Conservation (phyloP, 495 filamentous ascomycete genomes). For the Penicillium mononematosum region DNA sequence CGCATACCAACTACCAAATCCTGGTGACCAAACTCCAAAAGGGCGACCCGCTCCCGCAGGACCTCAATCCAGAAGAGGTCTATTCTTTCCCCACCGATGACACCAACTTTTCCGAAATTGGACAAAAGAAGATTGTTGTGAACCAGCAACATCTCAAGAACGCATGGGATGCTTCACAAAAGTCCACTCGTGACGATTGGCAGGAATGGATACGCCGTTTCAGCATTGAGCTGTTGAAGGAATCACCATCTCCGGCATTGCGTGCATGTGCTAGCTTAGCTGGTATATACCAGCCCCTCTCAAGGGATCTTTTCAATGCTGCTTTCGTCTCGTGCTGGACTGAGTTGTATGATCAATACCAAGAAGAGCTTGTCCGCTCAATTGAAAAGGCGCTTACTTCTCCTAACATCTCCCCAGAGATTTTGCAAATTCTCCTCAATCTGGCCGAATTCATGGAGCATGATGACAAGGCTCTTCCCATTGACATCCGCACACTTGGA, state of each 20-base stretch:
- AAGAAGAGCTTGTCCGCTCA: constrained; percentile 91
- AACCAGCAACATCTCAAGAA: constrained; percentile 97
- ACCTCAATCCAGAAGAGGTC: constrained; percentile 84
- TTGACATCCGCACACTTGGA: constrained; percentile 90
- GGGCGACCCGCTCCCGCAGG: constrained; percentile 88
- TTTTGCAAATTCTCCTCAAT: constrained; percentile 91
- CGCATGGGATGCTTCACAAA: constrained; percentile 93
- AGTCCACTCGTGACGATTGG: constrained; percentile 97
- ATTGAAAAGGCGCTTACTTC: constrained; percentile 94
- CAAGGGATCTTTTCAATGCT: constrained; percentile 94
- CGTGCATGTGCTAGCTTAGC: constrained; percentile 90
- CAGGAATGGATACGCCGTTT: constrained; percentile 98
- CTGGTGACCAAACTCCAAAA: constrained; percentile 90
- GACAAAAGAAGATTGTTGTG: constrained; percentile 88
- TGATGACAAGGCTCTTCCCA: constrained; percentile 95
- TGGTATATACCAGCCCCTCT: constrained; percentile 83
- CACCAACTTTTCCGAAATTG: constrained; percentile 72
- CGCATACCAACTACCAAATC: constrained; percentile 84
- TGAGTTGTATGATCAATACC: constrained; percentile 90
- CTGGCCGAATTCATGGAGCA: constrained; percentile 99
- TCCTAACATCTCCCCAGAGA: constrained; percentile 88
- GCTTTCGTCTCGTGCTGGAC: constrained; percentile 99
- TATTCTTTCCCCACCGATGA: constrained; percentile 80
- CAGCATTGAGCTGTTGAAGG: constrained; percentile 90
- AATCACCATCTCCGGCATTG: constrained; percentile 92